Percentiles rank a stretch among this genome's conserved stretches.
Evolutionary conservation across 139 green algal species (phyloP).

Genomic region (Chlorella sp.): DNA sequence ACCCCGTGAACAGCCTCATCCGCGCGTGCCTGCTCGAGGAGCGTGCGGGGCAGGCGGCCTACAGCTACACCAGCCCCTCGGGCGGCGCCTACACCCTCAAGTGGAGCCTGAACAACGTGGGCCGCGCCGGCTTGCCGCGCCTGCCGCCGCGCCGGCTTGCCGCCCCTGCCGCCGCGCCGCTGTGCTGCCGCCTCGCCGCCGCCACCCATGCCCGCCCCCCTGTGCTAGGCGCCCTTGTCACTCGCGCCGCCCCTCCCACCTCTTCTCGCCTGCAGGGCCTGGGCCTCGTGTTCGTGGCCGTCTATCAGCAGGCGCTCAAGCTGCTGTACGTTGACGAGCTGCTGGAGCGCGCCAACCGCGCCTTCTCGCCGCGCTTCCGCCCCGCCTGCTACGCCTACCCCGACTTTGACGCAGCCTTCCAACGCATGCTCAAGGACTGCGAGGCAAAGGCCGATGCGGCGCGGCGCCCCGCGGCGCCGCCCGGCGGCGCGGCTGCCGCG

Average conservation of each 20-base stretch:
- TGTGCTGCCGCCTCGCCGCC: background rate
- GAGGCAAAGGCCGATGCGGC: slow-evolving; percentile 61
- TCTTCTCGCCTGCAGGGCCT: slow-evolving; percentile 64
- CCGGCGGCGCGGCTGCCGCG: background rate
- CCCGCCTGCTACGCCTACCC: slow-evolving; percentile 19
- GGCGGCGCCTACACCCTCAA: slow-evolving; percentile 85
- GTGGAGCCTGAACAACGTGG: slow-evolving; percentile 95
- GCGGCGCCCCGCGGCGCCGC: slow-evolving; percentile 19
- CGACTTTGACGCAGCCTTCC: slow-evolving; percentile 21
- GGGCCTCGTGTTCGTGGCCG: slow-evolving; percentile 95
- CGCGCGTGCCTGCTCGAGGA: slow-evolving; percentile 91
- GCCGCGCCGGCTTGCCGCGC: background rate
- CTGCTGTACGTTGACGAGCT: slow-evolving; percentile 92
- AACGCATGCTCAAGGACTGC: slow-evolving; percentile 60
- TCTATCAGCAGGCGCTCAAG: slow-evolving; percentile 91
- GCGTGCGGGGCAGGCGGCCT: slow-evolving; percentile 76
- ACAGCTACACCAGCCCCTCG: slow-evolving; percentile 73
- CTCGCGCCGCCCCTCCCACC: background rate
- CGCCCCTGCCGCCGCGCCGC: background rate
- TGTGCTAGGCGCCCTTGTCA: no score
- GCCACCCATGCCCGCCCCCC: background rate
- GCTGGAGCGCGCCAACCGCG: slow-evolving; percentile 62
- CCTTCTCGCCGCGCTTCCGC: slow-evolving; percentile 47
- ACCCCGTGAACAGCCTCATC: slow-evolving; percentile 80
- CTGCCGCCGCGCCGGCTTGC: background rate